Conservation (phyloP, 2,329 filamentous ascomycete species). For the Bimuria novae-zelandiae region DNA sequence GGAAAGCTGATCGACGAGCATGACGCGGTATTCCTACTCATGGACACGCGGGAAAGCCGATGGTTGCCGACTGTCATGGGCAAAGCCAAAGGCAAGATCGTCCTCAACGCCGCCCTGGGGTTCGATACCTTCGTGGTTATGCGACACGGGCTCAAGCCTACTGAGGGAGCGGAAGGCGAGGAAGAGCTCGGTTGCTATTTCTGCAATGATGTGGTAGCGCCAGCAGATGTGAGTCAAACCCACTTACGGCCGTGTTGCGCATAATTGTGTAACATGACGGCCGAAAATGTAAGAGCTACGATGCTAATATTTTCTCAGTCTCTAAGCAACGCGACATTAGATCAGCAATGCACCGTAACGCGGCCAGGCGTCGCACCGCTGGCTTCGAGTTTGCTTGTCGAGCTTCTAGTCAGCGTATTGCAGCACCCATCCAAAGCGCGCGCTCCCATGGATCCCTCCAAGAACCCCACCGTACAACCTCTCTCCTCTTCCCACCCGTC, state of each 20-base stretch:
- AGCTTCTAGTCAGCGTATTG: slow-evolving; percentile 82
- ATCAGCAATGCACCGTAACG: slow-evolving; percentile 98
- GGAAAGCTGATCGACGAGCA: slow-evolving; percentile 78
- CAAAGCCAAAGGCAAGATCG: slow-evolving; percentile 89
- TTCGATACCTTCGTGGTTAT: slow-evolving; percentile 98
- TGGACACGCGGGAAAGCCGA: slow-evolving; percentile 92
- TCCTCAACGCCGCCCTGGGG: slow-evolving; percentile 93
- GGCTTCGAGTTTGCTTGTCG: slow-evolving; percentile 87
- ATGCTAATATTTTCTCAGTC: too few relatives aligned
- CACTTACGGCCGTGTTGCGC: too few relatives aligned
- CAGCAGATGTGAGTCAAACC: slow-evolving; percentile 74
- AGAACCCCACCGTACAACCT: slow-evolving; percentile 10
- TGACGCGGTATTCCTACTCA: slow-evolving; percentile 92
- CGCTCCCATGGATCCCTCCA: slow-evolving; percentile 35
- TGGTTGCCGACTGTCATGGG: slow-evolving; percentile 98
- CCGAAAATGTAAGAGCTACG: too few relatives aligned
- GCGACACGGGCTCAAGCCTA: slow-evolving; percentile 76
- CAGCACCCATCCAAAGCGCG: slow-evolving; percentile 63
- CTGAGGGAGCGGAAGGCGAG: slow-evolving; percentile 51
- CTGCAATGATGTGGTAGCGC: slow-evolving; percentile 96
- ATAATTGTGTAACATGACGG: too few relatives aligned
- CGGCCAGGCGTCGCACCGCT: slow-evolving; percentile 90
- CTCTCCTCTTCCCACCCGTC: slow-evolving; percentile 32
- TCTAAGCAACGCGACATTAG: slow-evolving; percentile 89
- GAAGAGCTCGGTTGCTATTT: slow-evolving; percentile 91